Evolutionary conservation across 1,284 basidiomycete species (phyloP).

Genomic region (Megacollybia platyphylla): DNA sequence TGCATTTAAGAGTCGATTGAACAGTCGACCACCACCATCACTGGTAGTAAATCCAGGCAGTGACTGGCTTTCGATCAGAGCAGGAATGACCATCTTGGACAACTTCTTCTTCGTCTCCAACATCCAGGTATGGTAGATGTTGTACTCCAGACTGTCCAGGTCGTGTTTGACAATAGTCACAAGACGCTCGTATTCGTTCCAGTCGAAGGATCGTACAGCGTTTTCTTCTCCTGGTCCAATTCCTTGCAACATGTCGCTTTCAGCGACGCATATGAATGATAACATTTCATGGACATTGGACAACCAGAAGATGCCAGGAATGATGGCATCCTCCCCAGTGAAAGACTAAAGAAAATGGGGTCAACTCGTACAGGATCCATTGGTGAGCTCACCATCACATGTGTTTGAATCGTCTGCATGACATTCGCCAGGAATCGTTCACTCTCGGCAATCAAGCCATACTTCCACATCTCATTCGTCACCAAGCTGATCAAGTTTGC

Average conservation of each 20-base stretch:
- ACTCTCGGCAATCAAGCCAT: slow-evolving; percentile 92
- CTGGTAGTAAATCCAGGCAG: slow-evolving; percentile 96
- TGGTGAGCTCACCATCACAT: slow-evolving; percentile 80
- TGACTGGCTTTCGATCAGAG: slow-evolving; percentile 94
- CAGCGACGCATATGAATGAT: slow-evolving; percentile 97
- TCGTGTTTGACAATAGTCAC: slow-evolving; percentile 98
- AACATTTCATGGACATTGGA: slow-evolving; percentile 99
- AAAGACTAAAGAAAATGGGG: slow-evolving; percentile 50
- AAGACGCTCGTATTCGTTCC: slow-evolving; percentile 93
- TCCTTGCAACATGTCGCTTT: slow-evolving; percentile 96
- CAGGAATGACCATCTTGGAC: slow-evolving; percentile 97
- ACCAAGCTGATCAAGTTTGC: slow-evolving; percentile 97
- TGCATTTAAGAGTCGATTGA: slow-evolving; percentile 84
- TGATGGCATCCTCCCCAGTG: slow-evolving; percentile 87
- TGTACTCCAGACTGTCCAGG: slow-evolving; percentile 96
- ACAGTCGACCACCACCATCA: slow-evolving; percentile 85
- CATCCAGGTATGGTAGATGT: slow-evolving; percentile 99
- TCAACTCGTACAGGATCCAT: neutral
- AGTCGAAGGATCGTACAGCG: slow-evolving; percentile 86
- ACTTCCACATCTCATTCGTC: slow-evolving; percentile 99
- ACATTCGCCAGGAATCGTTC: slow-evolving; percentile 98
- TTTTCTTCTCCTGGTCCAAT: slow-evolving; percentile 95
- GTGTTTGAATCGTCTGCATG: slow-evolving; percentile 95
- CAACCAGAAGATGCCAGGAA: slow-evolving; percentile 97
- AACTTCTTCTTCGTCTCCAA: slow-evolving; percentile 95